Evolutionary conservation across 2,329 filamentous ascomycete genomes (phyloP).

Genomic region (Tolypocladium paradoxum): DNA sequence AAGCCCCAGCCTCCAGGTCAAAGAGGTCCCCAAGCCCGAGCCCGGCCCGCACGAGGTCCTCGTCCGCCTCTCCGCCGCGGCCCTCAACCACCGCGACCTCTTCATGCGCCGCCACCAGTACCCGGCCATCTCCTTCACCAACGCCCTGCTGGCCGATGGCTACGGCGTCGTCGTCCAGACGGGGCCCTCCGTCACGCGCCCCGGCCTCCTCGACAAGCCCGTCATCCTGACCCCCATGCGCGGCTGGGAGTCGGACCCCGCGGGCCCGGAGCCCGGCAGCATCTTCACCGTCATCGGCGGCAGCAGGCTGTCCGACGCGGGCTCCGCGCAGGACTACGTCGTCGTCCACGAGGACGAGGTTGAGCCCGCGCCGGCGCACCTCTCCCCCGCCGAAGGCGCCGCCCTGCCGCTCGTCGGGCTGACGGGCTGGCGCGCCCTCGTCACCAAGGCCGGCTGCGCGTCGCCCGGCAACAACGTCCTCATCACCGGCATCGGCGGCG

Average conservation of each 20-base stretch:
- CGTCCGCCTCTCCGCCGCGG: slow-evolving; percentile 64
- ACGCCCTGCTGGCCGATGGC: slow-evolving; percentile 75
- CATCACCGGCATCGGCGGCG: slow-evolving; percentile 85
- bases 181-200: slow-evolving; percentile 35
- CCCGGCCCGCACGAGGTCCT: slow-evolving; percentile 60
- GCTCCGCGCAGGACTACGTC: slow-evolving; percentile 66
- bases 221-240: slow-evolving; percentile 71
- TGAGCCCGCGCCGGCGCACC: slow-evolving; percentile 63
- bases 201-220: slow-evolving; percentile 44
- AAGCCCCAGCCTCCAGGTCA: slow-evolving; percentile 41
- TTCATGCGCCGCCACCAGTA: slow-evolving; percentile 92
- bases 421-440: slow-evolving; percentile 78
- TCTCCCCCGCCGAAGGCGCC: slow-evolving; percentile 65
- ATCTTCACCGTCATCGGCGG: slow-evolving; percentile 59
- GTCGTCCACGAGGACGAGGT: slow-evolving; percentile 61
- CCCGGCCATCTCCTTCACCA: slow-evolving; percentile 68
- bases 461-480: slow-evolving; percentile 62
- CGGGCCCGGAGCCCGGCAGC: slow-evolving; percentile 57
- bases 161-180: slow-evolving; percentile 60
- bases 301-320: slow-evolving; percentile 48
- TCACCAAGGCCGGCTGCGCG: slow-evolving; percentile 63
- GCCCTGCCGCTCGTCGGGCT: slow-evolving; percentile 76
- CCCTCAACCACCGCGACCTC: slow-evolving; percentile 90
- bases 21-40: slow-evolving; percentile 49
- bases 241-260: slow-evolving; percentile 62